Conservation (phyloP, 2,329 filamentous ascomycete species). For the Ceratocystiopsis sp. region DNA sequence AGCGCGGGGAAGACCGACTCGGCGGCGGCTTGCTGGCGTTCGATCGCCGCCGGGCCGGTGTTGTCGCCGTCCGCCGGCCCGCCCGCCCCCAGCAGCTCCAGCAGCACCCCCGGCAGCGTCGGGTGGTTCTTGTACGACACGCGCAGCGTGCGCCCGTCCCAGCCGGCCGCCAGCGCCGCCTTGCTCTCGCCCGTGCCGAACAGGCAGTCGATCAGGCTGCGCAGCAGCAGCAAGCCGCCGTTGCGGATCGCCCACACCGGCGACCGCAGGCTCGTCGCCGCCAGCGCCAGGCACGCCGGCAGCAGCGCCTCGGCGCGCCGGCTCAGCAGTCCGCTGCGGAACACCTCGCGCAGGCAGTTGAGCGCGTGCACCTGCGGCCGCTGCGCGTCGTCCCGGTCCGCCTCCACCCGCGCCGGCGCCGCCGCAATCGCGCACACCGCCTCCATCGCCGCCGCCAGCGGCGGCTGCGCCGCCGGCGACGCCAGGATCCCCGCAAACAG, state of each 20-base stretch:
- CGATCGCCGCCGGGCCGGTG: constrained; percentile 5
- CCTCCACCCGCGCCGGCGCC: constrained; percentile 31
- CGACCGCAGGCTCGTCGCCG: constrained; percentile 61
- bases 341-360: constrained; percentile 85
- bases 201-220: constrained; percentile 65
- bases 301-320: constrained; percentile 58
- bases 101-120: constrained; percentile 44
- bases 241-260: constrained; percentile 92
- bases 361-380: constrained; percentile 87
- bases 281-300: constrained; percentile 58
- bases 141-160: constrained; percentile 45
- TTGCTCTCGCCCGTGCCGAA: constrained; percentile 64
- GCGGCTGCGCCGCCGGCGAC: constrained; percentile 31
- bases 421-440: constrained; percentile 44
- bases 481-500: constrained; percentile 68
- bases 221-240: constrained; percentile 75
- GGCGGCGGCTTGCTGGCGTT: constrained; percentile 22
- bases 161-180: constrained; percentile 38
- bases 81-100: constrained; percentile 38
- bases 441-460: constrained; percentile 47
- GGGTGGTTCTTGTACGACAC: constrained; percentile 57
- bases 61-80: constrained; percentile 18
- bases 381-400: constrained; percentile 44
- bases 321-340: constrained; percentile 64
- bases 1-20: constrained; percentile 70